Conservation (phyloP, 495 filamentous ascomycete genomes). For the Trichocladium antarcticum region DNA sequence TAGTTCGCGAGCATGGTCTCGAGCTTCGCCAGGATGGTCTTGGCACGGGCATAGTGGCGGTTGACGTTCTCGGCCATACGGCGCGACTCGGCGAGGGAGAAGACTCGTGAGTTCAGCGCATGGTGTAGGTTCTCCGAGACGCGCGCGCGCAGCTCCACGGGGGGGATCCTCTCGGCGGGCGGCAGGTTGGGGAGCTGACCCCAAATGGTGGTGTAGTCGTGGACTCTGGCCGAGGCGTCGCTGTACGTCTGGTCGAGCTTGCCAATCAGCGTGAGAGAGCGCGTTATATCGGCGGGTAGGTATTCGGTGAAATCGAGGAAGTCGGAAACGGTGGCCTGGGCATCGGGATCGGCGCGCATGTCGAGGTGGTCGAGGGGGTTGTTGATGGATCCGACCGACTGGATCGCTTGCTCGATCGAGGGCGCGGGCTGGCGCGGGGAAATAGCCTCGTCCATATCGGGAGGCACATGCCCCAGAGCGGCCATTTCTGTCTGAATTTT, state of each 20-base stretch:
- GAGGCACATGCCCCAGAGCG: slow-evolving; percentile 12
- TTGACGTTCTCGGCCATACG: slow-evolving; percentile 67
- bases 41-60: slow-evolving; percentile 65
- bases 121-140: slow-evolving; percentile 66
- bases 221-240: slow-evolving; percentile 52
- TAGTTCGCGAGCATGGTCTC: slow-evolving; percentile 54
- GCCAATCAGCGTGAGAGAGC: slow-evolving; percentile 78
- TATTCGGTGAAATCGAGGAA: slow-evolving; percentile 96
- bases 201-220: slow-evolving; percentile 64
- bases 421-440: slow-evolving; percentile 31
- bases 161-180: slow-evolving; percentile 32
- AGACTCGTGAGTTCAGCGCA: slow-evolving; percentile 64
- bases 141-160: slow-evolving; percentile 52
- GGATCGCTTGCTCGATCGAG: slow-evolving; percentile 22
- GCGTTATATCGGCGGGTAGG: slow-evolving; percentile 82
- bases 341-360: slow-evolving; percentile 66
- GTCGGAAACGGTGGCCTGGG: slow-evolving; percentile 87
- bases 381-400: slow-evolving; percentile 20
- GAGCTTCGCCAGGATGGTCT: slow-evolving; percentile 70
- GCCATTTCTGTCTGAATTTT: slow-evolving; percentile 3
- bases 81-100: slow-evolving; percentile 69
- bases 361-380: slow-evolving; percentile 25
- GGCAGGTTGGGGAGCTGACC: slow-evolving; percentile 55
- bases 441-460: slow-evolving; percentile 27
- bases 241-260: slow-evolving; percentile 66